phyloP scores from a whole-genome alignment of 768 basidiomycete genomes.

The Pulveroboletus sp. region DNA sequence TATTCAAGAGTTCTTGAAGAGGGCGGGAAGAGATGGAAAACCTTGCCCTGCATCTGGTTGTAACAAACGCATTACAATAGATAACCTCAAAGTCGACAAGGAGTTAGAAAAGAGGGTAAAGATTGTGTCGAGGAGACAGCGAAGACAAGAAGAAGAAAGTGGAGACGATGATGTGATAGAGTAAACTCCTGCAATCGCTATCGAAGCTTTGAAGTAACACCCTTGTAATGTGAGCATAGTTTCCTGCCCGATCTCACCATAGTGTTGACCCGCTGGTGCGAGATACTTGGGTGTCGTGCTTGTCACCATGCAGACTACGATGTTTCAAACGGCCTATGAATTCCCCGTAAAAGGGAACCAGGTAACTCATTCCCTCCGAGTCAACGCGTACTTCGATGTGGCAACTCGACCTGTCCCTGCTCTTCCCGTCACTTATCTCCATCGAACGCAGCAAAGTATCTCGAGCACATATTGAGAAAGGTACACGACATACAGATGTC shows the following conservation, averaged over 20 bases:
- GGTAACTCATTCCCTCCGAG: too few species aligned
- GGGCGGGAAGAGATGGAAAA: conserved; percentile 30
- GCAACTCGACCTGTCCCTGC: too few species aligned
- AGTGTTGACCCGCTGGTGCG: background rate
- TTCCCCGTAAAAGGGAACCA: background rate
- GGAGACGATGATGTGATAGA: conserved; percentile 58
- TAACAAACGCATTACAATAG: conserved; percentile 49
- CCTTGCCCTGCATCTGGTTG: conserved; percentile 76
- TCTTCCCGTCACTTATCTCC: too few species aligned
- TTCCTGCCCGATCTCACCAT: background rate
- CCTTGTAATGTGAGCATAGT: conserved; percentile 10
- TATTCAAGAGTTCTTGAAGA: conserved; percentile 59
- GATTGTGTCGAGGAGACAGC: conserved; percentile 50
- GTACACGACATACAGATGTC: too few species aligned
- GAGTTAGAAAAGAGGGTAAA: conserved; percentile 61
- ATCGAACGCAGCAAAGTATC: too few species aligned
- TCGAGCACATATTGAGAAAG: too few species aligned
- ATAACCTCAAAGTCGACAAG: conserved; percentile 50
- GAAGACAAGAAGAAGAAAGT: conserved; percentile 33
- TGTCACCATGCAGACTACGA: background rate
- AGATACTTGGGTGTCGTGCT: background rate
- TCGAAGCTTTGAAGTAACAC: conserved; percentile 4
- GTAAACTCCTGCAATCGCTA: conserved; percentile 15
- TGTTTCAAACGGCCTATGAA: background rate
- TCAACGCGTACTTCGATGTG: too few species aligned